A percentile compares a stretch with the other conserved stretches of the same genome.
Conservation (phyloP, 2,329 filamentous ascomycete genomes). For the Fusarium continuum region DNA sequence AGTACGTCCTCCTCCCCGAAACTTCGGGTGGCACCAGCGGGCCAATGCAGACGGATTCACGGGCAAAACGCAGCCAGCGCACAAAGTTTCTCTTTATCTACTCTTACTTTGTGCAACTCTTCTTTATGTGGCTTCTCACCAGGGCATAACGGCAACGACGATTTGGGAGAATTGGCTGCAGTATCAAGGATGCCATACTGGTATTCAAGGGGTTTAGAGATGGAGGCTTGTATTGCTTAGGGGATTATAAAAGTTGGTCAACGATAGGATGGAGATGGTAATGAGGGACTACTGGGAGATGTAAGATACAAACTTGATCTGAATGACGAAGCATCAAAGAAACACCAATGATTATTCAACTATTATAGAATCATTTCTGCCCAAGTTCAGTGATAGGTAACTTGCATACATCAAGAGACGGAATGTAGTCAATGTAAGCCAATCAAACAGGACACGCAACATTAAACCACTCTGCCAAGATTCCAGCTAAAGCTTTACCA, state of each 20-base stretch:
- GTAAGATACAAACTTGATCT: constrained; percentile 24
- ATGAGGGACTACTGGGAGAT: constrained; percentile 26
- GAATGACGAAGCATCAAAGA: constrained; percentile 21
- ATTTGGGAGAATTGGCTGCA: constrained; percentile 1
- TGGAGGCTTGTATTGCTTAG: not conserved
- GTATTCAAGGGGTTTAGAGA: not conserved
- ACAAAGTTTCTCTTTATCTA: constrained; percentile 95
- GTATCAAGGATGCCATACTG: not conserved
- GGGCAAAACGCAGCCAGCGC: constrained; percentile 84
- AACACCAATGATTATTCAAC: constrained; percentile 9
- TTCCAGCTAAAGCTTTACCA: not conserved
- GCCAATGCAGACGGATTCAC: constrained; percentile 75
- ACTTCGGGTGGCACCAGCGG: constrained; percentile 71
- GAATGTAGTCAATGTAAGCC: not conserved
- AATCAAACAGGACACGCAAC: constrained; percentile 5
- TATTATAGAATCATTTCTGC: not conserved
- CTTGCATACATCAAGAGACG: not conserved
- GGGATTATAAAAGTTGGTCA: not conserved
- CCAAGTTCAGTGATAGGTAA: not conserved
- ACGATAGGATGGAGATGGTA: constrained; percentile 10
- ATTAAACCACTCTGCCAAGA: not conserved
- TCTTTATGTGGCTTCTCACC: constrained; percentile 87
- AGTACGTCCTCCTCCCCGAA: constrained; percentile 94
- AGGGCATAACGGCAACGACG: constrained; percentile 48
- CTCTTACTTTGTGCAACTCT: constrained; percentile 90